A percentile compares a stretch with the other conserved stretches of the same genome.
Evolutionary conservation across 208 protist genomes (phyloP).

Genomic region (Tritrichomonas foetus): DNA sequence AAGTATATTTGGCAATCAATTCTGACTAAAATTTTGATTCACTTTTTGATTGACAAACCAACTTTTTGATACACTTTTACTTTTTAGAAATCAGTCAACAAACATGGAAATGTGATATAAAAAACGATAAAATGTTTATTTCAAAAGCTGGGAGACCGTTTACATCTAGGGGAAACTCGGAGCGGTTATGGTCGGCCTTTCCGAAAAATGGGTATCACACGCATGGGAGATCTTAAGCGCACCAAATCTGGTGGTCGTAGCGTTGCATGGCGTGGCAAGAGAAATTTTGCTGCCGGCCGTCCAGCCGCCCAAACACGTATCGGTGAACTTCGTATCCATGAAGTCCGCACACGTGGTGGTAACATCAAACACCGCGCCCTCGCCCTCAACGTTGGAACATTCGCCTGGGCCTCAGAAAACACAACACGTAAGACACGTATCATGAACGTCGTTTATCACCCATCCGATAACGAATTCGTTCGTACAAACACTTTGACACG

Average conservation of each 20-base stretch:
- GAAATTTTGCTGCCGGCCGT: neutral
- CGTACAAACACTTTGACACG: slow-evolving; percentile 36
- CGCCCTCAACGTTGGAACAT: neutral
- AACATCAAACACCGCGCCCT: slow-evolving; percentile 30
- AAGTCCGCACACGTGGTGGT: slow-evolving; percentile 31
- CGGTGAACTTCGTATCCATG: slow-evolving; percentile 9
- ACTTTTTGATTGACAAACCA: neutral
- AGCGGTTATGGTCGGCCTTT: slow-evolving; percentile 35
- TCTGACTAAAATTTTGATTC: neutral
- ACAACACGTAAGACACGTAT: slow-evolving; percentile 33
- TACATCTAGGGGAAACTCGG: too few relatives aligned
- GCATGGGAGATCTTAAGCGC: slow-evolving; percentile 26
- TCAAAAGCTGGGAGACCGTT: too few relatives aligned
- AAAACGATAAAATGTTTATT: neutral
- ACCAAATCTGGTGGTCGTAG: neutral
- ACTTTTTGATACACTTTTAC: neutral
- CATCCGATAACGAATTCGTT: too few relatives aligned
- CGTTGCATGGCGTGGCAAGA: neutral
- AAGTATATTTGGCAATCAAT: neutral
- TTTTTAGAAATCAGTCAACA: neutral
- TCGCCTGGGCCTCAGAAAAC: slow-evolving; percentile 15
- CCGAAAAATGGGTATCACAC: slow-evolving; percentile 42
- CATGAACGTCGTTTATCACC: slow-evolving; percentile 10
- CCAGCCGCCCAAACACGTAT: slow-evolving; percentile 36
- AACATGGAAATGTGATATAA: neutral